Evolutionary conservation across 1,284 basidiomycete genomes (phyloP), one percentile per base, ranked within the genome.

Genomic region (Malassezia brasiliensis): DNA sequence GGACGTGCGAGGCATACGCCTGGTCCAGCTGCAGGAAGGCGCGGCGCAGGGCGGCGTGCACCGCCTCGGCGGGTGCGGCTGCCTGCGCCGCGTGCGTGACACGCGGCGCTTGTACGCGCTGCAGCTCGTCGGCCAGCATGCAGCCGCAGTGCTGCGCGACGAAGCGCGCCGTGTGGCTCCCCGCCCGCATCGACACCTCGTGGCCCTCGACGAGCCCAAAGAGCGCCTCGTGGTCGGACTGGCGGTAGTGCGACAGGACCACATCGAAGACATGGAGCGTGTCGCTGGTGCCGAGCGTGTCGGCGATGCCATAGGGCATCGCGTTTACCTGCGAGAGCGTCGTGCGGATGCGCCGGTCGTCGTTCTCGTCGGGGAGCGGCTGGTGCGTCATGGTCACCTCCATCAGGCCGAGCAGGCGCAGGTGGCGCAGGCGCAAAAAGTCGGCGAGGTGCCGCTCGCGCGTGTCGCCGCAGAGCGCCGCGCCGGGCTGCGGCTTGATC

Each of bases 231-330:
- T 85, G 82, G 42, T 83, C 80, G 53, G 79, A 78, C 34, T 83
- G 84, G 9, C 87, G 83, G 77, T 93, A 96, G 62, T 87, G 82
- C 19, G 87, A 85, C n/a, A 90, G 83, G 6, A 93, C 91, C 20
- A 96, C 80, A 75, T 98, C 93, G 63, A 94, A 83, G 83, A 94
- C 90, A 50, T 83, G 86, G 38, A 96, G 80, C 49, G 67, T 63
- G 53, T 72, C 67, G 48, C 66, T 62, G 48, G 62, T 61, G 32
- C 90, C 90, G 35, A 98, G 79, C n/a, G 87, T 88, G 72, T 98
- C 93, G 0, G 93, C 88, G 56, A 99, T 94, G 10, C 93, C 94
- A 69, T 98, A 98, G 15, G 86, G 85, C 88, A 98, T 90, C 56
- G 83, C 83, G 77, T 88, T 88, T 60, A 96, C 85, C 50, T 88